Percentiles rank a stretch among this genome's conserved stretches.
Conservation (phyloP, 2,329 filamentous ascomycete species). For the Cladosporium velox region DNA sequence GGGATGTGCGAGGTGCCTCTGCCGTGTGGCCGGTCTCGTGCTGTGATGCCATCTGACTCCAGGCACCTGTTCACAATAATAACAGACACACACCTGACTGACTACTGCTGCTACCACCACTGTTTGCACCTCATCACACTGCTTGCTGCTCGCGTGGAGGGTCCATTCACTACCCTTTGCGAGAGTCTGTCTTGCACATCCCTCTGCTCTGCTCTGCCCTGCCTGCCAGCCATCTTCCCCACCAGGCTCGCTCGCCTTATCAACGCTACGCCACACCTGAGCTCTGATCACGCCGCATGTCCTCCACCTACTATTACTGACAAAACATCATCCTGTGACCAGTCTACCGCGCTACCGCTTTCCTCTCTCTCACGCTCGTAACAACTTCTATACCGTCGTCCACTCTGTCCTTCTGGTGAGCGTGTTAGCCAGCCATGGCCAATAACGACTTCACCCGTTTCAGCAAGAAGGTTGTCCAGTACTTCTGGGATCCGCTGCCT, state of each 20-base stretch:
- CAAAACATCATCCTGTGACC: conserved; percentile 10
- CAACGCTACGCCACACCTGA: conserved; percentile 6
- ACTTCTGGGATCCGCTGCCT: conserved; percentile 89
- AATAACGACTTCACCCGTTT: conserved; percentile 74
- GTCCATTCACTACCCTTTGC: not conserved
- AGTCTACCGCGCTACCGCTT: not conserved
- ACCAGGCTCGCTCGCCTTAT: not conserved
- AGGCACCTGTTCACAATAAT: not conserved
- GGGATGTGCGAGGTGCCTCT: not conserved
- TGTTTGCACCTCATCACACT: not conserved
- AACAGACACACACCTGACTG: not conserved
- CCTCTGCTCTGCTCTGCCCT: not conserved
- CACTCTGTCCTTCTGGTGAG: not conserved
- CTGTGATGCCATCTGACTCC: conserved; percentile 11
- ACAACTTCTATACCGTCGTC: not conserved
- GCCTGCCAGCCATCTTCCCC: not conserved
- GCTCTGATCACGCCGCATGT: conserved; percentile 12
- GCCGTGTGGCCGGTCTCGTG: not conserved
- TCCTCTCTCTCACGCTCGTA: not conserved
- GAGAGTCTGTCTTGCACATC: not conserved
- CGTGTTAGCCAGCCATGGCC: conserved; percentile 50
- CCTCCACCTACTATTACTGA: not conserved
- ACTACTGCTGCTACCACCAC: not conserved
- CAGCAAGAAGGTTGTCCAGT: conserved; percentile 77
- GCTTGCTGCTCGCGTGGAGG: conserved; percentile 3